Base-by-base conservation (phyloP, 2,329 filamentous ascomycete species). In the Botrytis paeoniae region DNA sequence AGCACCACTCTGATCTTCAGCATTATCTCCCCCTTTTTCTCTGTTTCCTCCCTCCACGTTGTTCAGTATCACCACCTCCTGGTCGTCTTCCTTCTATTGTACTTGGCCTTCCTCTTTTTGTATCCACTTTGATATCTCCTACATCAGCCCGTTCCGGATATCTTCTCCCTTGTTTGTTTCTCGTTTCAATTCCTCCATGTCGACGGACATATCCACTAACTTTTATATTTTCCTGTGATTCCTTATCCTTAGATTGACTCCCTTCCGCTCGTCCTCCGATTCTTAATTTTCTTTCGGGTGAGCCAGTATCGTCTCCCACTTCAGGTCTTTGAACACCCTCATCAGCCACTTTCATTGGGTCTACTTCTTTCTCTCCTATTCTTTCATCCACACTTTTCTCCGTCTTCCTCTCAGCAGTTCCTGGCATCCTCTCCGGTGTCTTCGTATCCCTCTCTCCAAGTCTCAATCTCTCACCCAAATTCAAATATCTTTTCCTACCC, bases 351-450 rank as follows among this genome's bases (percentile, higher is more conserved):
- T 51, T n/a, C 25, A 14, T n/a, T 25, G 4, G 12, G 4, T n/a
- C 4, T 14, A n/a, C 25, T n/a, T 14, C 25, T 51, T n/a, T 0
- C 25, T 51, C 4, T 51, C 22, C 48, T n/a, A 5, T 51, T 0
- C 10, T 14, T n/a, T 12, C 48, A 51, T n/a, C 25, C 4, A 5
- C 25, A 7, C 48, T n/a, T 51, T 10, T 51, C 48, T 51, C 48
- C 4, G 10, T n/a, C 1, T 51, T n/a, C 18, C 3, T 8, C 3
- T 25, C 59, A 3, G 2, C 2, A 37, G 1, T 14, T 16, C 14
- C 54, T 32, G 16, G 54, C 29, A 20, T 32, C 4, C 5, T 25
- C 20, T 37, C 16, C 14, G 39, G 61, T 18, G n/a, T 63, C 22
- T 16, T 43, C 61, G 61, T 32, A 32, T 63, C 25, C 25, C 22